These are phyloP conservation scores for Podosphaera fusca DNA, from an alignment of 2,329 filamentous ascomycete species.

Conservation along the genomic window DNA sequence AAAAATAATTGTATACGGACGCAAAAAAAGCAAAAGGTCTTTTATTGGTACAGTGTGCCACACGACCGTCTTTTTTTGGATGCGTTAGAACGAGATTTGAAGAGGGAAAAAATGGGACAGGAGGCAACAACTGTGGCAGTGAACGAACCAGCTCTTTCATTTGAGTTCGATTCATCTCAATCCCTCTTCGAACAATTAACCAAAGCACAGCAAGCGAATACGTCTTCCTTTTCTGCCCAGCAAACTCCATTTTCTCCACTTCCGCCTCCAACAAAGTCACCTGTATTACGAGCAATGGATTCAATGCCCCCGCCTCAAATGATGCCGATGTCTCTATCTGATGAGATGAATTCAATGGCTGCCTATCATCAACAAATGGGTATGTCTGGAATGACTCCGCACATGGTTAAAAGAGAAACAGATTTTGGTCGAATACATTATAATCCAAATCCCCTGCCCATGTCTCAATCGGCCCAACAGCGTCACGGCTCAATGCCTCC, in stretches of 20 bases:
- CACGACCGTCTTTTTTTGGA: constrained; percentile 95
- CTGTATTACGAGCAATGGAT: constrained; percentile 74
- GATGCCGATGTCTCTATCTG: constrained; percentile 39
- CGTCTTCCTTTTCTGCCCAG: constrained; percentile 80
- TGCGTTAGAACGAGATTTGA: constrained; percentile 86
- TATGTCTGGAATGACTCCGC: constrained; percentile 44
- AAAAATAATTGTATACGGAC: constrained; percentile 99
- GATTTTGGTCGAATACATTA: constrained; percentile 68
- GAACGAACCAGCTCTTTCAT: constrained; percentile 88
- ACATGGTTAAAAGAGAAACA: constrained; percentile 68
- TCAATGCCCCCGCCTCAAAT: constrained; percentile 83
- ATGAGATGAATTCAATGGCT: constrained; percentile 40
- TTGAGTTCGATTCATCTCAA: constrained; percentile 97
- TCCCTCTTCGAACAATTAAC: constrained; percentile 98
- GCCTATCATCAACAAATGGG: constrained; percentile 47
- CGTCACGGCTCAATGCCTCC: constrained; percentile 97
- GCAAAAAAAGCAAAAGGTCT: constrained; percentile 99
- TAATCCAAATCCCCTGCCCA: constrained; percentile 74
- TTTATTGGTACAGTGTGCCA: constrained; percentile 99
- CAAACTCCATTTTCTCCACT: constrained; percentile 26
- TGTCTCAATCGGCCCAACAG: constrained; percentile 61
- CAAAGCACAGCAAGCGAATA: constrained; percentile 96
- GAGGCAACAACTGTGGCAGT: constrained; percentile 93
- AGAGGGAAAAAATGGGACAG: constrained; percentile 98
- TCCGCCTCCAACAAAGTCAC: constrained; percentile 65